phyloP scores from a whole-genome alignment of 192 early-diverging fungal species.

The Lunasporangiospora selenospora region DNA sequence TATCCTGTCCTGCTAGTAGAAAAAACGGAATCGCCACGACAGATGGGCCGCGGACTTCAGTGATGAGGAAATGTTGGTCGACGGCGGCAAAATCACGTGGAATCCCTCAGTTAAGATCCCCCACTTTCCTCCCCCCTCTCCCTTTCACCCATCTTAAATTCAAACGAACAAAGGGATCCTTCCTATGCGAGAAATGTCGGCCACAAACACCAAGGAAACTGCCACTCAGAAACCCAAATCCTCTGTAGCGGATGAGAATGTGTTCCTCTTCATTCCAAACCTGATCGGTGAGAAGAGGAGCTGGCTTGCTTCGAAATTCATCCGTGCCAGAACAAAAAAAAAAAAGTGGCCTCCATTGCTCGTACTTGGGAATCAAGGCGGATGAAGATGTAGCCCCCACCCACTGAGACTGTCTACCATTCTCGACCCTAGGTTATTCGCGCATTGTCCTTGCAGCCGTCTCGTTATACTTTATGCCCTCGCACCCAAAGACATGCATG shows the following conservation, averaged over 20 bases:
- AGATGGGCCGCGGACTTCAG: too few species aligned
- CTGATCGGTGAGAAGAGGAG: constrained; percentile 61
- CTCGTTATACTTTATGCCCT: constrained; percentile 81
- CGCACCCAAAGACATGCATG: constrained; percentile 75
- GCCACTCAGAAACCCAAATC: constrained; percentile 16
- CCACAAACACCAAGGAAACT: constrained; percentile 31
- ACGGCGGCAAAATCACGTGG: too few species aligned
- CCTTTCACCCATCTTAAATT: too few species aligned
- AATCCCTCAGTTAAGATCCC: too few species aligned
- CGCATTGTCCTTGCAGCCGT: constrained; percentile 80
- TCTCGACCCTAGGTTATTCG: constrained; percentile 70
- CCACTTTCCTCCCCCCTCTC: neutral
- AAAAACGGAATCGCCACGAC: too few species aligned
- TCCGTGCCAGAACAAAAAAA: too few species aligned
- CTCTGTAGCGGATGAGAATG: constrained; percentile 50
- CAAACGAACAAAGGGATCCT: neutral
- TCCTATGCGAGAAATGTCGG: constrained; percentile 8
- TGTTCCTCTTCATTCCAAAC: constrained; percentile 84
- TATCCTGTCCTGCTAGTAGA: too few species aligned
- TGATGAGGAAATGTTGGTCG: too few species aligned
- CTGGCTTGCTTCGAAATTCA: constrained; percentile 2
- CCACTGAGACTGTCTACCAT: too few species aligned
- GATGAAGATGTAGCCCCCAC: too few species aligned
- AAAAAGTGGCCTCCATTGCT: too few species aligned
- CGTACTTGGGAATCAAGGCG: too few species aligned